A percentile compares a stretch with the other conserved stretches of the same genome.
These are phyloP conservation scores for Candida succiphila DNA, from an alignment of 805 yeast species.

Conservation along the genomic window DNA sequence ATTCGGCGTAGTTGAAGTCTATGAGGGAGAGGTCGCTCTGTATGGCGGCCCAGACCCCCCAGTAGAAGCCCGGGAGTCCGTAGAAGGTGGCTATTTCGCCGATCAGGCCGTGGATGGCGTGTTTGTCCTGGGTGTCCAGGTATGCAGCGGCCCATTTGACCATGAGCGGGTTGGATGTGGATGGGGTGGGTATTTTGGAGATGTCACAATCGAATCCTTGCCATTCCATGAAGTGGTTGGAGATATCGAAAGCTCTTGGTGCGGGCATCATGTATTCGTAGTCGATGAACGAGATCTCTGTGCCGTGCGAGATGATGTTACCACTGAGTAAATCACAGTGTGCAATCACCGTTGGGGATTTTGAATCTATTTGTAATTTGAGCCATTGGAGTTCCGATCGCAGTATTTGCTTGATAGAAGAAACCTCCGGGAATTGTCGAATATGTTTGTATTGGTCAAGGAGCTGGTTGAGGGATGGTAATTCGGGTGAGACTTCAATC, in stretches of 20 bases:
- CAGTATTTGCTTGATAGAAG: constrained; percentile 26
- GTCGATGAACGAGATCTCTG: constrained; percentile 51
- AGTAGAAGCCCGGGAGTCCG: constrained; percentile 76
- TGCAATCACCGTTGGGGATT: constrained; percentile 49
- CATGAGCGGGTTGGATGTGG: constrained; percentile 30
- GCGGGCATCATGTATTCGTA: constrained; percentile 67
- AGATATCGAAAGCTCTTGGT: constrained; percentile 66
- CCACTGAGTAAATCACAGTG: constrained; percentile 74
- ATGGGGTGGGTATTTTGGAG: constrained; percentile 46
- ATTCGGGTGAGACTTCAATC: constrained; percentile 56
- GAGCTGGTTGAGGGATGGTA: too few species aligned
- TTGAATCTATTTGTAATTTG: constrained; percentile 24
- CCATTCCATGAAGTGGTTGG: constrained; percentile 73
- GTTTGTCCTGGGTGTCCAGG: constrained; percentile 20
- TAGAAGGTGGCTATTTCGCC: constrained; percentile 50
- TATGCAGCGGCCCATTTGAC: constrained; percentile 53
- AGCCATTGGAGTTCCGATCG: constrained; percentile 48
- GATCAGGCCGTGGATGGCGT: constrained; percentile 33
- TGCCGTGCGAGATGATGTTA: constrained; percentile 52
- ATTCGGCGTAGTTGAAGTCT: constrained; percentile 60
- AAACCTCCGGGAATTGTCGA: background rate
- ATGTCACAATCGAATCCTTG: constrained; percentile 72
- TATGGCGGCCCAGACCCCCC: constrained; percentile 81
- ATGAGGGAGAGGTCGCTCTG: constrained; percentile 60
- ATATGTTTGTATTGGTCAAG: too few species aligned